Conservation (phyloP, 352 stramenopile genomes). For the Pythium pyrilobum region DNA sequence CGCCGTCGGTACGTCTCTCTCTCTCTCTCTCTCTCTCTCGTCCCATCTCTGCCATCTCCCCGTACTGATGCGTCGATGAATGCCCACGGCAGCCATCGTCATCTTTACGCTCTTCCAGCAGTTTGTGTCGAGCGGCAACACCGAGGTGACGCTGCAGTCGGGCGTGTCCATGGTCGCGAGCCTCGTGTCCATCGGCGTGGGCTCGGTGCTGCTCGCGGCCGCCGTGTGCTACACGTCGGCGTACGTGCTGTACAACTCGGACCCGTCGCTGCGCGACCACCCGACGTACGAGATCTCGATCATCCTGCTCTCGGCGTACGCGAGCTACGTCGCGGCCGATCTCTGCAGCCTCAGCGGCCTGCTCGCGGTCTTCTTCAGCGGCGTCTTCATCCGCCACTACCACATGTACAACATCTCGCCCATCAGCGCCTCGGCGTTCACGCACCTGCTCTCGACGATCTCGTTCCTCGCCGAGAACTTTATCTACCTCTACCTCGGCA, state of each 20-base stretch:
- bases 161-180: slow-evolving; percentile 24
- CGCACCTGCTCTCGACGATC: slow-evolving; percentile 28
- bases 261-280: slow-evolving; percentile 33
- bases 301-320: slow-evolving; percentile 65
- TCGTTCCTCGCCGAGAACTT: slow-evolving; percentile 40
- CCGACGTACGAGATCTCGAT: slow-evolving; percentile 56
- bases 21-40: no score
- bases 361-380: slow-evolving; percentile 90
- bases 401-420: slow-evolving; percentile 34
- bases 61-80: no score
- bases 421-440: slow-evolving; percentile 21
- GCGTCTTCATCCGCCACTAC: slow-evolving; percentile 38
- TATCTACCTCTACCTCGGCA: slow-evolving; percentile 47
- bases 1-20: slow-evolving; percentile 58
- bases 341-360: slow-evolving; percentile 74
- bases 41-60: no score
- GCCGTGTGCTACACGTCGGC: slow-evolving; percentile 43
- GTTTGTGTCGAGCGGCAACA: slow-evolving; percentile 42
- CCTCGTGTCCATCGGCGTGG: slow-evolving; percentile 37
- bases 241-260: slow-evolving; percentile 32
- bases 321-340: slow-evolving; percentile 64
- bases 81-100: slow-evolving; percentile 63
- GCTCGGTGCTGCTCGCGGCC: slow-evolving; percentile 41
- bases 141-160: slow-evolving; percentile 19
- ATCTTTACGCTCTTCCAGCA: slow-evolving; percentile 57